Conservation (phyloP, 805 yeast genomes). For the Kregervanrija pseudodelftensis region DNA sequence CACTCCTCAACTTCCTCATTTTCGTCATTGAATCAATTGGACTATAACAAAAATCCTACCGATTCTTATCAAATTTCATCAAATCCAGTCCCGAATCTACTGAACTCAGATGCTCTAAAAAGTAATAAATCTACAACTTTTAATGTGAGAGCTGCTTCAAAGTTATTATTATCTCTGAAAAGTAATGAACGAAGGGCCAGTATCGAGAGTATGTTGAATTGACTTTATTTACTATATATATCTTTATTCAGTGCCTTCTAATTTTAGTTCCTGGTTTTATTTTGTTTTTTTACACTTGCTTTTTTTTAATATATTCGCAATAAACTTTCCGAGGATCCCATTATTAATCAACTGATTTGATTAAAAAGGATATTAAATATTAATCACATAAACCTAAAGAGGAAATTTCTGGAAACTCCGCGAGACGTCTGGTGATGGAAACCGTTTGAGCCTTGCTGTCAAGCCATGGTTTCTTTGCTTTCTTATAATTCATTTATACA, state of each 20-base stretch:
- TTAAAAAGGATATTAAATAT: too few species aligned
- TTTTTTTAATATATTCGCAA: too few species aligned
- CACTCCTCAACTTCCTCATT: neutral
- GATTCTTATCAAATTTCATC: neutral
- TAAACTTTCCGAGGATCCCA: too few species aligned
- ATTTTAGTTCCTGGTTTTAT: neutral
- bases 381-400: too few species aligned
- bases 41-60: neutral
- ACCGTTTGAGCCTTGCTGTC: too few species aligned
- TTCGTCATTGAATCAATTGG: neutral
- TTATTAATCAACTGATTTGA: too few species aligned
- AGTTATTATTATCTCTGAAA: slow-evolving; percentile 15
- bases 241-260: neutral
- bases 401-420: too few species aligned
- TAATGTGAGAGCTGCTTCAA: slow-evolving; percentile 11
- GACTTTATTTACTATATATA: neutral
- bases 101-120: neutral
- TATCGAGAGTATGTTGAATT: slow-evolving; percentile 7
- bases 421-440: too few species aligned
- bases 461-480: too few species aligned
- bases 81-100: neutral
- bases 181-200: slow-evolving; percentile 4
- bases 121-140: neutral
- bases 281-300: too few species aligned
- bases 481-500: too few species aligned